Conservation (phyloP, 1,139 yeast genomes). For the Pichia terricola region DNA sequence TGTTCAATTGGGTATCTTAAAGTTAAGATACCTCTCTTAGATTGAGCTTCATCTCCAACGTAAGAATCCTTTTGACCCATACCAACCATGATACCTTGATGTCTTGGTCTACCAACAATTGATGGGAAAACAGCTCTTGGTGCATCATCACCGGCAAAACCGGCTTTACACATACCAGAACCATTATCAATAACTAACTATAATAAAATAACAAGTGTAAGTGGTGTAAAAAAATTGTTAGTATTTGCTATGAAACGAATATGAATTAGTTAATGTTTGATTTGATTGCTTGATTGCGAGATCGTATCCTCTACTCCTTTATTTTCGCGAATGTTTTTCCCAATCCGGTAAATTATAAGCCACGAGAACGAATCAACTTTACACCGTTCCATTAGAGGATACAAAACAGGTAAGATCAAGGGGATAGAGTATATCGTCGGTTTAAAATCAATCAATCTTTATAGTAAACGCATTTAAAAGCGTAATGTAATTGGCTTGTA, state of each 20-base stretch:
- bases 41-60: conserved; percentile 99
- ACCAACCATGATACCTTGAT: conserved; percentile 99
- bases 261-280: too few species aligned
- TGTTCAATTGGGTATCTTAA: conserved; percentile 99
- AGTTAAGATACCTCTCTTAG: conserved; percentile 99
- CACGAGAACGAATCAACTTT: too few species aligned
- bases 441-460: too few species aligned
- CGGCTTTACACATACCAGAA: conserved; percentile 99
- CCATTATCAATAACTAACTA: conserved; percentile 96
- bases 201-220: conserved; percentile 4
- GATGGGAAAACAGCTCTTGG: conserved; percentile 99
- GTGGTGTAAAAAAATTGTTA: conserved; percentile 8
- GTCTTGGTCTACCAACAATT: conserved; percentile 99
- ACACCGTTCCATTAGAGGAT: too few species aligned
- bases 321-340: too few species aligned
- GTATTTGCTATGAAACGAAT: conserved; percentile 1
- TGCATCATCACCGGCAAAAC: conserved; percentile 99
- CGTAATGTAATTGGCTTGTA: not conserved
- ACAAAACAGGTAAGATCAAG: too few species aligned
- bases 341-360: too few species aligned
- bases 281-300: too few species aligned
- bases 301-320: too few species aligned
- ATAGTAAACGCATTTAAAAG: not conserved
- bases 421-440: too few species aligned
- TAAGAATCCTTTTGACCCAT: conserved; percentile 99